Evolutionary conservation across 2,329 filamentous ascomycete genomes (phyloP).

Genomic region (Fusarium virguliforme): DNA sequence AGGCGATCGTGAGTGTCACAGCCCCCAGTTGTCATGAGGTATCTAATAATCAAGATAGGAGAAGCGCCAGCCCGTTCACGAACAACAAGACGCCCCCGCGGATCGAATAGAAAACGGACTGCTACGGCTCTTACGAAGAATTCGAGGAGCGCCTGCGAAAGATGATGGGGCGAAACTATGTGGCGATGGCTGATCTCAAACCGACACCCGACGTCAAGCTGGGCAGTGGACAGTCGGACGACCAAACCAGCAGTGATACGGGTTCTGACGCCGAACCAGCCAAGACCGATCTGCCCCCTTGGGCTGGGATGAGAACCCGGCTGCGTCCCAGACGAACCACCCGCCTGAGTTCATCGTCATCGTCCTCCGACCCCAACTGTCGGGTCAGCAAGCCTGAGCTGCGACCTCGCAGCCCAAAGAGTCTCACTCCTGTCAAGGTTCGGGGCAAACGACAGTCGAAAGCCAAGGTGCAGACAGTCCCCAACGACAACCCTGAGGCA

Average conservation of each 20-base stretch:
- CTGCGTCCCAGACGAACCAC: constrained; percentile 21
- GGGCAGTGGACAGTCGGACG: neutral
- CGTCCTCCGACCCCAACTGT: constrained; percentile 16
- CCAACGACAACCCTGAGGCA: constrained; percentile 5
- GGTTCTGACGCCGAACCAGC: neutral
- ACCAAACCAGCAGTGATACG: neutral
- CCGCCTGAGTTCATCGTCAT: neutral
- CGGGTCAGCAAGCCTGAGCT: constrained; percentile 29
- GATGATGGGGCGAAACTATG: constrained; percentile 13
- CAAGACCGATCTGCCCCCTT: constrained; percentile 23
- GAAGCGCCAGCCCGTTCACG: constrained; percentile 58
- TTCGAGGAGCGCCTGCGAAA: constrained; percentile 50
- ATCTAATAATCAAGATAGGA: constrained; percentile 51
- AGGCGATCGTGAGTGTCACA: constrained; percentile 79
- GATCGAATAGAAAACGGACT: constrained; percentile 60
- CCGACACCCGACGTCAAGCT: neutral
- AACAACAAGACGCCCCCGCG: constrained; percentile 61
- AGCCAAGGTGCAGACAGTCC: neutral
- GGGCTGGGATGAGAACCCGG: constrained; percentile 30
- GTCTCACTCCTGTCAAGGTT: constrained; percentile 35
- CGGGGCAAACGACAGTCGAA: constrained; percentile 38
- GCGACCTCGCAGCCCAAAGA: constrained; percentile 15
- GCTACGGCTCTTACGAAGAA: constrained; percentile 52
- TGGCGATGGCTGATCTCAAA: neutral
- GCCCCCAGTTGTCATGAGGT: neutral